Conservation (phyloP, 805 yeast genomes). For the Metschnikowia orientalis region DNA sequence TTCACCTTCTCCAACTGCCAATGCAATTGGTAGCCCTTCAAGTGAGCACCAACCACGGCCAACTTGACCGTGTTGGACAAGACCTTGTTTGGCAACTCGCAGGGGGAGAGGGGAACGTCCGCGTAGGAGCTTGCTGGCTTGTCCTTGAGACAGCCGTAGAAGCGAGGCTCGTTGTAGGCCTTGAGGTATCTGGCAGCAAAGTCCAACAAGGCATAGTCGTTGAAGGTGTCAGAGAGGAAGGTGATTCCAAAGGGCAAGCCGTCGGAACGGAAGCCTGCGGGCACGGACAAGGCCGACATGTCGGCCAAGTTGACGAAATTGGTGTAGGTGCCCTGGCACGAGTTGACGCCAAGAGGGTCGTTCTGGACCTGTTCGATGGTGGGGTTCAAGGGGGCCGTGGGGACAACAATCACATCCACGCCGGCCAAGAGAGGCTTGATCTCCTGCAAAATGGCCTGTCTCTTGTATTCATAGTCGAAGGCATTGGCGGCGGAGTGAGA, state of each 20-base stretch:
- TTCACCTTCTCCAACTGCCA: conserved; percentile 89
- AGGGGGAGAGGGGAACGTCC: conserved; percentile 42
- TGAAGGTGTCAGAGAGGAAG: conserved; percentile 71
- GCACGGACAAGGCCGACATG: conserved; percentile 84
- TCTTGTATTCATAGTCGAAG: conserved; percentile 79
- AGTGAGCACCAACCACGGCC: conserved; percentile 97
- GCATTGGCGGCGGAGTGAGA: conserved; percentile 76
- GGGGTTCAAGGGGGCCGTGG: conserved; percentile 93
- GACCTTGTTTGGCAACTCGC: conserved; percentile 14
- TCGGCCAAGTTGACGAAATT: conserved; percentile 95
- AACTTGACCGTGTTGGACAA: conserved; percentile 43
- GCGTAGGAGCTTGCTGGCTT: conserved; percentile 29
- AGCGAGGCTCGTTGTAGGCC: conserved; percentile 46
- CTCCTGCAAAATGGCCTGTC: conserved; percentile 72
- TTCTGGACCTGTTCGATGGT: conserved; percentile 63
- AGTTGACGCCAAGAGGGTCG: conserved; percentile 81
- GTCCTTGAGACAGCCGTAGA: conserved; percentile 50
- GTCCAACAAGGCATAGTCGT: conserved; percentile 85
- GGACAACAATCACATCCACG: conserved; percentile 78
- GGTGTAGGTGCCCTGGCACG: conserved; percentile 96
- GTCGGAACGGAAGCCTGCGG: conserved; percentile 79
- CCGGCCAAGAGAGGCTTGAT: conserved; percentile 50
- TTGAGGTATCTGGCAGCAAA: conserved; percentile 71
- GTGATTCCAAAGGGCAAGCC: conserved; percentile 92
- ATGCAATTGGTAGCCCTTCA: conserved; percentile 81